phyloP scores from a whole-genome alignment of 176 grass and related monocot species.

The Bolboschoenus planiculmis region DNA sequence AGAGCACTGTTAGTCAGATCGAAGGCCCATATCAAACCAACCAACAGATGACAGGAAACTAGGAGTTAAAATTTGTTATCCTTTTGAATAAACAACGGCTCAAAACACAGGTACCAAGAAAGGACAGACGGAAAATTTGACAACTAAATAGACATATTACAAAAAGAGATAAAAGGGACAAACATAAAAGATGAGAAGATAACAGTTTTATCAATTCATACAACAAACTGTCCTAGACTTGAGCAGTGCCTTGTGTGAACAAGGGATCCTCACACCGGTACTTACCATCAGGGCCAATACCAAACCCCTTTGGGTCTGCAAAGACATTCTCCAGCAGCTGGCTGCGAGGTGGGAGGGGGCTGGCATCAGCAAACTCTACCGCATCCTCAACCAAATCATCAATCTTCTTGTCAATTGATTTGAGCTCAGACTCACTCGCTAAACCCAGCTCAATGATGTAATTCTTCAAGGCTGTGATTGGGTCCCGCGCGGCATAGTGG shows the following conservation, averaged over 20 bases:
- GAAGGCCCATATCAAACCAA: background rate
- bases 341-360: constrained; percentile 71
- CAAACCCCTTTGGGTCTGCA: constrained; percentile 87
- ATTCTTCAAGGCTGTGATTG: constrained; percentile 67
- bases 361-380: constrained; percentile 84
- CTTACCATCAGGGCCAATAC: constrained; percentile 79
- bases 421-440: constrained; percentile 65
- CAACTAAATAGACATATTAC: constrained; percentile 4
- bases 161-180: background rate
- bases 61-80: background rate
- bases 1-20: background rate
- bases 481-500: constrained; percentile 62
- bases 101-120: background rate
- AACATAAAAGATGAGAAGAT: background rate
- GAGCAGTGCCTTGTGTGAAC: constrained; percentile 81
- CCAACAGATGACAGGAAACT: background rate
- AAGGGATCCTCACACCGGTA: constrained; percentile 89
- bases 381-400: constrained; percentile 85
- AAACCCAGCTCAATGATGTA: constrained; percentile 64
- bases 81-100: background rate
- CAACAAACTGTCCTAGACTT: constrained; percentile 48
- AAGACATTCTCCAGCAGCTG: constrained; percentile 90
- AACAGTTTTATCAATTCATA: constrained; percentile 3
- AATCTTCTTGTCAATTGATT: constrained; percentile 72
- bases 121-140: constrained; percentile 34